Evolutionary conservation across 129 eudicot species (phyloP), one percentile per base, ranked within the genome.

Genomic region (Tagetes erecta): DNA sequence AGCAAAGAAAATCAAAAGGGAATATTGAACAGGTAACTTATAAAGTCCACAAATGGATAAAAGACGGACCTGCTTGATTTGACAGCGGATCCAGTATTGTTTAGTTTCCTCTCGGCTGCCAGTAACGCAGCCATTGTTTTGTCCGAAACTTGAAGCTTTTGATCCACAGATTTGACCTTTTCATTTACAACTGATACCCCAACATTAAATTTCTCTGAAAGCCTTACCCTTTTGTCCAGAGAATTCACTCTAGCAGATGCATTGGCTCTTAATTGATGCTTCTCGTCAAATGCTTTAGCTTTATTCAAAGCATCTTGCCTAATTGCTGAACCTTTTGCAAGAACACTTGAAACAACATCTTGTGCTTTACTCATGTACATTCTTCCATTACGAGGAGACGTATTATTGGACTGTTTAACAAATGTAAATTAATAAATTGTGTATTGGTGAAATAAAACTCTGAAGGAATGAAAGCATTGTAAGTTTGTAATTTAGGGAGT

Each of bases 251-350:
- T 80, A 1, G 96, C 98, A 57, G 99, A 78, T 76, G 99, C 99
- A 77, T 78, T 94, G 75, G 99, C 99, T 67, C 83, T 88, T 74
- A 94, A 80, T 35, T 76, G 86, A 80, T 94, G 99, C 72, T 91
- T 94, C 81, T 94, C 99, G 52, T 94, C 99, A 78, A 94, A 94
- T 68, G 99, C 97, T 72, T 80, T 90, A 63, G 97, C 99, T 84
- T 88, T 88, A 79, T 88, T 94, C 69, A 91, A 67, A 31, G 97
- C 99, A 76, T 94, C 99, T 80, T 94, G 99, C 69, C 84, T 69
- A 34, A 94, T 80, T 46, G 97, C 93, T 71, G 93, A 88, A 73
- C 99, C 96, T 85, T 94, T 94, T 44, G 97, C 99, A 31, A 94
- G 68, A 87, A 94, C 81, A 79, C 62, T 90, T 55, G 96, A 82